Evolutionary conservation across 805 yeast genomes (phyloP), one percentile per base, ranked within the genome.

Genomic region (Saccharomycopsis malanga): DNA sequence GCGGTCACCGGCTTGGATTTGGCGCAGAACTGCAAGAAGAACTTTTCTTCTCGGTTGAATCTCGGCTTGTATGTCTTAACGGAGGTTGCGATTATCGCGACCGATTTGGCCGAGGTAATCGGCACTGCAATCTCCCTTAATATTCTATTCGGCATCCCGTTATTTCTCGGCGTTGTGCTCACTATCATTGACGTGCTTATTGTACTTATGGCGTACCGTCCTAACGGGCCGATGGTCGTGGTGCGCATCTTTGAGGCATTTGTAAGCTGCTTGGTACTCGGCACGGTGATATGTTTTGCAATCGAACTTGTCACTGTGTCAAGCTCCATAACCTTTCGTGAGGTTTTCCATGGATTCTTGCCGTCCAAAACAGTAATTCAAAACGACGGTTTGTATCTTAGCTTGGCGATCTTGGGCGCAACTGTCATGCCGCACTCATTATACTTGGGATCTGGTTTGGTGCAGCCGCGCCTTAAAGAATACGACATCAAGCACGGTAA

Each of bases 61-160:
- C 56, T 81, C 35, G 32, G 32, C 54, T 64, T 29, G 49, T 61
- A 91, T 61, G 61, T 80, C 2, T 71, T 89, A 52, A 94, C 97
- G 0, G 98, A 91, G 59, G 66, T 83, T 17, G 95, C 98, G 18
- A 91, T 91, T 50, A 80, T 91, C 37, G 96, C 97, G 2, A 91
- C 98, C 0, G 98, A 91, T 66, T 74, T 93, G 54, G 97, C 98
- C 1, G 98, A 91, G 61, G 96, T 91, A 30, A 91, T 93, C 22
- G 98, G 98, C n/a, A 87, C 96, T 3, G 97, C 98, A 3, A 87
- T 91, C 48, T 83, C 98, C 0, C 71, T 91, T 48, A 87, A 93
- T 56, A 87, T 91, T 47, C 66, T 93, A 37, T 79, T 89, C 60
- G 73, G 76, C 2, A 68, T 93, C 5, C 98, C 98, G 0, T 67